phyloP scores from a whole-genome alignment of 208 protist species.

The Acanthamoeba castellanii region DNA sequence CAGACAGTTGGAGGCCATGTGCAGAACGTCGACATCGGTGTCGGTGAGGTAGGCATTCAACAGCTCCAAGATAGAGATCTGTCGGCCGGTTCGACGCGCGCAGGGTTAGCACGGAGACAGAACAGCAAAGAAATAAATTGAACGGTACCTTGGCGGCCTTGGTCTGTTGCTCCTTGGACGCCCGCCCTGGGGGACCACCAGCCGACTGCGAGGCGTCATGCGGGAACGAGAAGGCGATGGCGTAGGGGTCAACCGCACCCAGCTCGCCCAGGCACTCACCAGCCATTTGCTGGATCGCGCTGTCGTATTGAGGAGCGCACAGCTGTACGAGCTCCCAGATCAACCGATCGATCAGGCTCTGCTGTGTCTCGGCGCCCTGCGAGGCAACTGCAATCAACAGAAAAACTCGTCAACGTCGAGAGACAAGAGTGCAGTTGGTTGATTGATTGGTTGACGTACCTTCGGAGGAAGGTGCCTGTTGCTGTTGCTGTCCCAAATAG shows the following conservation, averaged over 20 bases:
- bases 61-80: constrained; percentile 64
- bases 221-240: constrained; percentile 68
- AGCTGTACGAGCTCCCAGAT: constrained; percentile 73
- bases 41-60: constrained; percentile 70
- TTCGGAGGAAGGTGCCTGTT: background rate
- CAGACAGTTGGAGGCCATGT: constrained; percentile 29
- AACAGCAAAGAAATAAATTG: background rate
- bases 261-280: constrained; percentile 72
- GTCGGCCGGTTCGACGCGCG: background rate
- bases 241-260: constrained; percentile 67
- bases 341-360: constrained; percentile 54
- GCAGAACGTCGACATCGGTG: constrained; percentile 46
- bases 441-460: background rate
- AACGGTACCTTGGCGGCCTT: constrained; percentile 59
- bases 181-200: background rate
- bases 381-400: background rate
- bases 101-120: no score
- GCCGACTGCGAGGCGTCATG: background rate
- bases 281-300: constrained; percentile 59
- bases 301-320: constrained; percentile 59
- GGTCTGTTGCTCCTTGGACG: constrained; percentile 44
- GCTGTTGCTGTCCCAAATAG: background rate
- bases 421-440: background rate
- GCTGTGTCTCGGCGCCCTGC: constrained; percentile 2
- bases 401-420: background rate